Percentiles rank a stretch among this genome's conserved stretches.
These are phyloP conservation scores for Phaeodactylum tricornutum DNA, from an alignment of 108 stramenopile species.

Conservation along the genomic window DNA sequence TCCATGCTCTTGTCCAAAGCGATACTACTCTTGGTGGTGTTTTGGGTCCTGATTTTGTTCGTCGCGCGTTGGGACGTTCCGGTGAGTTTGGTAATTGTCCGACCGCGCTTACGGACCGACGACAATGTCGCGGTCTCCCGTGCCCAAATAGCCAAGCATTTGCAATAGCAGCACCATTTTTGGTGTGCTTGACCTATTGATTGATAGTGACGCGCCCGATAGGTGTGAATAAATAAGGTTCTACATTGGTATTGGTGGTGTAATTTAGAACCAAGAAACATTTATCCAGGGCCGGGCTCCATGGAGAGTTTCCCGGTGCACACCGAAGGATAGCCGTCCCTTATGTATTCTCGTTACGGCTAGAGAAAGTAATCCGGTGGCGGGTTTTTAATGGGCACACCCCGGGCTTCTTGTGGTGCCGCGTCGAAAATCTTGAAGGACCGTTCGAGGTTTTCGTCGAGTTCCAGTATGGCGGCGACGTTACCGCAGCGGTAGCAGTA, in stretches of 20 bases:
- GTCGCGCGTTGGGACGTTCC: slow-evolving; percentile 9
- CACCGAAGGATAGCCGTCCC: no score
- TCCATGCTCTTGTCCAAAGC: slow-evolving; percentile 37
- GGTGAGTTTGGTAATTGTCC: neutral
- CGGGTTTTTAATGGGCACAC: slow-evolving; percentile 90
- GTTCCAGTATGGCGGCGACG: slow-evolving; percentile 93
- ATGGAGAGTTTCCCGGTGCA: no score
- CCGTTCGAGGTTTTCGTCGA: slow-evolving; percentile 92
- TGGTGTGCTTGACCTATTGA: no score
- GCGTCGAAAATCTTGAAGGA: slow-evolving; percentile 96
- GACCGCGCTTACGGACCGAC: neutral
- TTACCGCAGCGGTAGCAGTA: slow-evolving; percentile 99
- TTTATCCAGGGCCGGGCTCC: no score
- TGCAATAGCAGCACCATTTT: no score
- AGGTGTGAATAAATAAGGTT: no score
- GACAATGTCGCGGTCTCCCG: no score
- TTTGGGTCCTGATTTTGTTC: slow-evolving; percentile 5
- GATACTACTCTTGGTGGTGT: slow-evolving; percentile 6
- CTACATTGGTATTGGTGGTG: no score
- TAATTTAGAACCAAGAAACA: no score
- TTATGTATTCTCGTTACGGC: no score
- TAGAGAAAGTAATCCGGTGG: slow-evolving; percentile 97
- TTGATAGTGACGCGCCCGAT: no score
- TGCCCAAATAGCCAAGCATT: no score
- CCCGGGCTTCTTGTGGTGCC: slow-evolving; percentile 92